Percentiles rank a stretch among this genome's conserved stretches.
Conservation (phyloP, 768 basidiomycete species). For the Wakefieldia striispora region DNA sequence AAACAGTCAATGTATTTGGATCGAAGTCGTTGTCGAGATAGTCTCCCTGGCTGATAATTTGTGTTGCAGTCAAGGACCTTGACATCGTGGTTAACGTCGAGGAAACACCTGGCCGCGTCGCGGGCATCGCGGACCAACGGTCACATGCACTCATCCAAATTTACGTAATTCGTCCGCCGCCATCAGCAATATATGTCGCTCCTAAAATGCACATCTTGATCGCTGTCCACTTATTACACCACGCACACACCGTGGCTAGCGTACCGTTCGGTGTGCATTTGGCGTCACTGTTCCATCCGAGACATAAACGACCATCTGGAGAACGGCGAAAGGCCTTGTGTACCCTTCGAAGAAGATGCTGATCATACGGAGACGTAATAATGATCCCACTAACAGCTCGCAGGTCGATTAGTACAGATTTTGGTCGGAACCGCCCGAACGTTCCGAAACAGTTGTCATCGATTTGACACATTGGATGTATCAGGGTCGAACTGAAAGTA, state of each 20-base stretch:
- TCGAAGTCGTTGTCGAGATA: slow-evolving; percentile 82
- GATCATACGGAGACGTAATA: neutral
- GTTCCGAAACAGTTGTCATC: too few relatives aligned
- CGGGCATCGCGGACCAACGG: slow-evolving; percentile 1
- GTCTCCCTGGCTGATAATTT: slow-evolving; percentile 71
- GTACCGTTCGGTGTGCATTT: neutral
- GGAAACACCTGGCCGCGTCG: neutral
- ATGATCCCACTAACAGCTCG: too few relatives aligned
- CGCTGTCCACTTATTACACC: too few relatives aligned
- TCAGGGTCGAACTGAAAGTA: slow-evolving; percentile 4
- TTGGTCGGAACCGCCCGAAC: too few relatives aligned
- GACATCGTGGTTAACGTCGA: slow-evolving; percentile 52
- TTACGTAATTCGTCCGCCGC: slow-evolving; percentile 8
- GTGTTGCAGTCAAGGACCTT: slow-evolving; percentile 63
- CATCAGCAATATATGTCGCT: too few relatives aligned
- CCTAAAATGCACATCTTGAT: too few relatives aligned
- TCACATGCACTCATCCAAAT: slow-evolving; percentile 19
- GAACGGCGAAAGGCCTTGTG: too few relatives aligned
- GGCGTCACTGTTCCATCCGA: slow-evolving; percentile 13
- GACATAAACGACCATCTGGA: too few relatives aligned
- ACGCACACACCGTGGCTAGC: neutral
- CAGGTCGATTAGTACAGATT: too few relatives aligned
- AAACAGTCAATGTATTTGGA: slow-evolving; percentile 67
- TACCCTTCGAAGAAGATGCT: neutral
- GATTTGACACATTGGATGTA: slow-evolving; percentile 5